phyloP scores from a whole-genome alignment of 768 basidiomycete species.

The Dacryopinax primogenitus region DNA sequence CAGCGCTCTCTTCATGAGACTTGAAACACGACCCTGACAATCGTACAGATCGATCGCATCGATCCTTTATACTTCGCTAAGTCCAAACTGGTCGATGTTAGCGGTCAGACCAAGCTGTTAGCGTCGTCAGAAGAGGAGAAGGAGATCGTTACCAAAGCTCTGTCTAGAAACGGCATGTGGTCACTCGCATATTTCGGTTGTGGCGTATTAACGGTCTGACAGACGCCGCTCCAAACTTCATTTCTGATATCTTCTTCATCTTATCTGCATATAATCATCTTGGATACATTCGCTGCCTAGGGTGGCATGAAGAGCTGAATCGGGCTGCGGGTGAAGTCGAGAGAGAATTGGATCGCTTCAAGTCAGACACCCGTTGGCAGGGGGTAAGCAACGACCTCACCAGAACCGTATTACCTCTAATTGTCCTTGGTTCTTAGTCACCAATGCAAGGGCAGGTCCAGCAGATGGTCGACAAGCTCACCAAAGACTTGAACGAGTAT shows the following conservation, averaged over 20 bases:
- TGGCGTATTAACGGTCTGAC: conserved; percentile 9
- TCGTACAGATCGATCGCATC: conserved; percentile 70
- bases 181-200: background rate
- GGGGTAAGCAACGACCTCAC: conserved; percentile 39
- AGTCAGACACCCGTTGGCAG: conserved; percentile 70
- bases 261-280: conserved; percentile 79
- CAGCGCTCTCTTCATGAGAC: background rate
- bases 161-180: background rate
- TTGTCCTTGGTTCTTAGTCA: conserved; percentile 33
- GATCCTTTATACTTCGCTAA: conserved; percentile 69
- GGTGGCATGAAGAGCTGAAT: conserved; percentile 41
- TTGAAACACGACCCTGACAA: background rate
- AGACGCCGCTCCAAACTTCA: conserved; percentile 75
- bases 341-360: conserved; percentile 59
- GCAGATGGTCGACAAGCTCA: conserved; percentile 65
- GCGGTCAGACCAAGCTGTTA: conserved; percentile 86
- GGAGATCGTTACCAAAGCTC: conserved; percentile 49
- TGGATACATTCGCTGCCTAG: conserved; percentile 71
- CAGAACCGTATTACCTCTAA: conserved; percentile 11
- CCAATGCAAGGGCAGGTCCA: conserved; percentile 67
- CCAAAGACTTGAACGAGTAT: conserved; percentile 59
- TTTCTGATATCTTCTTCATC: conserved; percentile 89
- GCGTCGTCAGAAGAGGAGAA: conserved; percentile 79
- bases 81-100: conserved; percentile 58
- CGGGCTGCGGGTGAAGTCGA: conserved; percentile 52